phyloP scores from a whole-genome alignment of 2,329 filamentous ascomycete genomes.

The Rutstroemia sp. region DNA sequence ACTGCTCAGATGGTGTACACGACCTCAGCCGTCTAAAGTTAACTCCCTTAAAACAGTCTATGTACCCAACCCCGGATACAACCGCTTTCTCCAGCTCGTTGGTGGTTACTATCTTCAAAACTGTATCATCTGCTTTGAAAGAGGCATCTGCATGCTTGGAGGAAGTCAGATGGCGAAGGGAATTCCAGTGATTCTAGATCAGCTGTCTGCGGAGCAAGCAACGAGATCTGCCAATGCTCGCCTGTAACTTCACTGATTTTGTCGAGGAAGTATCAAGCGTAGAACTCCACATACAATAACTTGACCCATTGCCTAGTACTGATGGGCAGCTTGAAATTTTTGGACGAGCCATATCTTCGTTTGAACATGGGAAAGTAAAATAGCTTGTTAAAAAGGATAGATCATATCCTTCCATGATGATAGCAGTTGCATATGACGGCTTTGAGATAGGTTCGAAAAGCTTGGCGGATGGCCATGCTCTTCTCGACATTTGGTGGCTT shows the following conservation, averaged over 20 bases:
- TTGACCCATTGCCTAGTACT: constrained; percentile 44
- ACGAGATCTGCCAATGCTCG: constrained; percentile 31
- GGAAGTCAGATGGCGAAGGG: constrained; percentile 38
- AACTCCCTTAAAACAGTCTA: constrained; percentile 41
- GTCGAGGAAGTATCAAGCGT: constrained; percentile 33
- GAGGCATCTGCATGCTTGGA: constrained; percentile 15
- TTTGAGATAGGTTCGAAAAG: constrained; percentile 77
- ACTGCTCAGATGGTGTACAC: no score
- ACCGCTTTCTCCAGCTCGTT: constrained; percentile 43
- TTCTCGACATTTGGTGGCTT: constrained; percentile 19
- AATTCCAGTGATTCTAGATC: constrained; percentile 26
- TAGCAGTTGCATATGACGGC: constrained; percentile 83
- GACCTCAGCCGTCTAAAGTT: constrained; percentile 46
- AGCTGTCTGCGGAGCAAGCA: neutral
- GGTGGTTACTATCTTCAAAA: constrained; percentile 48
- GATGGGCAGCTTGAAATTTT: constrained; percentile 17
- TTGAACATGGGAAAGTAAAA: constrained; percentile 29
- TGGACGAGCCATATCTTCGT: constrained; percentile 32
- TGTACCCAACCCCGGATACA: constrained; percentile 36
- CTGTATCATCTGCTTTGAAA: constrained; percentile 18
- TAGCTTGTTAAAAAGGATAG: constrained; percentile 35
- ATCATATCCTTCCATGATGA: constrained; percentile 89
- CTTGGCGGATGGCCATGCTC: constrained; percentile 40
- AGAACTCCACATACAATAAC: constrained; percentile 41
- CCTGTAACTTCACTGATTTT: constrained; percentile 40